Base-by-base conservation (phyloP, 306 rosid species). In the Ormosia semicastrata region DNA sequence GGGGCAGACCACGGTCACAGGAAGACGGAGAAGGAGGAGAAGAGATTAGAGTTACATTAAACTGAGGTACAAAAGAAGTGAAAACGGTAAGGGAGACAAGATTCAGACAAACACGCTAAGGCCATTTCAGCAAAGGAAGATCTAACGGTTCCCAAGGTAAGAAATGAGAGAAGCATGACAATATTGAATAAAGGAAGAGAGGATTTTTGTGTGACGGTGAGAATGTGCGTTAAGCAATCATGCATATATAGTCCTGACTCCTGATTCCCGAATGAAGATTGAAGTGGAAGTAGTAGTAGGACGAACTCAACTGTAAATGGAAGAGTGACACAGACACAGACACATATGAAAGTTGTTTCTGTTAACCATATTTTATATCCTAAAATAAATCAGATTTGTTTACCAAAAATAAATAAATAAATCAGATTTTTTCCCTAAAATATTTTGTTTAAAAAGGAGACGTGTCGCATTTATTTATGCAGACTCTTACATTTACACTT, bases 21-120 rank as follows among this genome's bases (percentile, higher is more conserved):
- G n/a, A 18, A 85, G 71, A 39, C 78, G 29, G 50, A 33, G 54
- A n/a, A n/a, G n/a, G 32, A 72, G 34, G 7, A 36, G 30, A 72
- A 66, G 43, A 66, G 56, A 80, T 64, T 85, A 84, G 77, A 85
- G 86, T 90, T 89, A 94, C 95, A 92, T 87, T 79, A 75, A 78
- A 80, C 86, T 64, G 88, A 81, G 75, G 58, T 60, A 76, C 73
- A 52, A 0, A 18, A 34, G 43, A 50, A 81, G 71, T 73, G 58
- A 8, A 76, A 46, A 59, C 33, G 9, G 58, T 43, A 69, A 13
- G 52, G 46, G 43, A 44, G 63, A 59, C 47, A 78, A 76, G 82
- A 81, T 71, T 71, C 81, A 76, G 86, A 86, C 8, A 72, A 6
- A 69, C 56, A 76, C 71, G 24, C 24, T 24, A 70, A 76, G 30